Conservation (phyloP, 805 yeast genomes). For the Starmera caribaea region DNA sequence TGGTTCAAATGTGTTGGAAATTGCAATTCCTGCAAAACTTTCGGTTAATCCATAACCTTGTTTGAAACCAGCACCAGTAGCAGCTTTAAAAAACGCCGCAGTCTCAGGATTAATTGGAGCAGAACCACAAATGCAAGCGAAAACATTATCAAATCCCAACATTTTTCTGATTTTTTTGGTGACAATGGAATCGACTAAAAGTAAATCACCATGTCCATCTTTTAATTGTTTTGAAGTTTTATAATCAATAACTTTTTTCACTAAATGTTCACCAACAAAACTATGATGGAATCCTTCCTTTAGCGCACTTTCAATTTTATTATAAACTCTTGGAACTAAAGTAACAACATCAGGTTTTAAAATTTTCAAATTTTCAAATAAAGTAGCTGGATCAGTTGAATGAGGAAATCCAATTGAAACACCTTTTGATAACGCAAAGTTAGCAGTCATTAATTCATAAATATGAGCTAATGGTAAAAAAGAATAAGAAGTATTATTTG, state of each 20-base stretch:
- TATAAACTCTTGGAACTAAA: constrained; percentile 49
- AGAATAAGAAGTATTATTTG: constrained; percentile 3
- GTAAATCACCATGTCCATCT: constrained; percentile 2
- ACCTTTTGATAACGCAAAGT: constrained; percentile 23
- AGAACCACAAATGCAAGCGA: constrained; percentile 35
- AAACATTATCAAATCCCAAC: constrained; percentile 29
- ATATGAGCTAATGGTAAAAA: constrained; percentile 55
- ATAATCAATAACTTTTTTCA: constrained; percentile 9
- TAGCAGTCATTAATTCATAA: constrained; percentile 38
- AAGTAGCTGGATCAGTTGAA: constrained; percentile 30
- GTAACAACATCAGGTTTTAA: constrained; percentile 38
- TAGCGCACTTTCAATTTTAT: constrained; percentile 41
- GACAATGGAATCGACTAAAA: constrained; percentile 12
- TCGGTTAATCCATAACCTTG: constrained; percentile 61
- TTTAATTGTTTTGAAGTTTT: not conserved
- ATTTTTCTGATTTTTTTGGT: constrained; percentile 27
- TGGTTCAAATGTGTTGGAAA: constrained; percentile 28
- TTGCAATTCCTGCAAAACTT: constrained; percentile 45
- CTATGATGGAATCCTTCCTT: constrained; percentile 13
- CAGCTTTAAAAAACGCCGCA: constrained; percentile 41
- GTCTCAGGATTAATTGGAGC: constrained; percentile 54
- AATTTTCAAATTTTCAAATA: constrained; percentile 39
- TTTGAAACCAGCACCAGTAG: constrained; percentile 32
- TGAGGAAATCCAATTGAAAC: constrained; percentile 37
- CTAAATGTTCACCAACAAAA: constrained; percentile 4